Evolutionary conservation across 805 yeast genomes (phyloP).

Genomic region (Starmera caribaea): DNA sequence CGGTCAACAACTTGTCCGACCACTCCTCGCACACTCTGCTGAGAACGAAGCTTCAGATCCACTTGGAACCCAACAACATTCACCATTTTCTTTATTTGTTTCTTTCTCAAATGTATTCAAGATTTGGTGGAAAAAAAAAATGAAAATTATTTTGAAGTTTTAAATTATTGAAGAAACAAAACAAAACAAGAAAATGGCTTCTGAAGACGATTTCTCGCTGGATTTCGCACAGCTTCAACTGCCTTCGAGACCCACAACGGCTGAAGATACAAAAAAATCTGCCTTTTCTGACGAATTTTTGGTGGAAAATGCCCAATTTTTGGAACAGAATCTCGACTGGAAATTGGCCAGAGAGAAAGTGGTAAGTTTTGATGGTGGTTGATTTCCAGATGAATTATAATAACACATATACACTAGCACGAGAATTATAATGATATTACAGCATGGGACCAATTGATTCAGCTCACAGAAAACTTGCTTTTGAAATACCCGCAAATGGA

Average conservation of each 20-base stretch:
- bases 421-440: constrained; percentile 23
- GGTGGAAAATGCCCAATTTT: constrained; percentile 7
- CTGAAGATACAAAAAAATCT: background rate
- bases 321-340: constrained; percentile 17
- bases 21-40: constrained; percentile 28
- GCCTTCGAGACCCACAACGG: background rate
- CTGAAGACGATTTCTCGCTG: background rate
- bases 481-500: constrained; percentile 25
- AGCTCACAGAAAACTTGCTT: constrained; percentile 21
- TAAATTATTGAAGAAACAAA: background rate
- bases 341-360: constrained; percentile 13
- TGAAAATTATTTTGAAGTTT: no score
- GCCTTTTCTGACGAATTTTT: constrained; percentile 7
- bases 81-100: constrained; percentile 13
- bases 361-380: constrained; percentile 2
- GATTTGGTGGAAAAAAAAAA: no score
- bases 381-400: constrained; percentile 1
- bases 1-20: constrained; percentile 33
- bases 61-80: constrained; percentile 39
- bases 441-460: constrained; percentile 31
- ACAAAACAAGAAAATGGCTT: background rate
- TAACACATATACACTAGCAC: constrained; percentile 3
- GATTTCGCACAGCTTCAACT: background rate
- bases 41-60: constrained; percentile 32
- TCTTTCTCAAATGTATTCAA: no score